Conservation (phyloP, 306 rosid genomes). For the Prunus kanzakura region DNA sequence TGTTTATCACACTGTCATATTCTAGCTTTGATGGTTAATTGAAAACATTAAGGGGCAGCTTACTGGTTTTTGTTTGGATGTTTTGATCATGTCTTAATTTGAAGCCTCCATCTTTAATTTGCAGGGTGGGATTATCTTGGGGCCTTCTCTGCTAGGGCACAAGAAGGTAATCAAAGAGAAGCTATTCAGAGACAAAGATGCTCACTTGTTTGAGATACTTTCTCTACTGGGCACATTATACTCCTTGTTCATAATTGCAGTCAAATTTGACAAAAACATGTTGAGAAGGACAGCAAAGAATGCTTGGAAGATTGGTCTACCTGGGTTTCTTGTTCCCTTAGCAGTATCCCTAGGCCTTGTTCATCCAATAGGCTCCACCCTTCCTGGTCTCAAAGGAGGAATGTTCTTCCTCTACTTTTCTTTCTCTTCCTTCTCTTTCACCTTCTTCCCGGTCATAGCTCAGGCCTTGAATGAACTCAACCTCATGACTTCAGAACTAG, state of each 20-base stretch:
- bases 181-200: neutral
- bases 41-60: no score
- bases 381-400: neutral
- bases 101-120: neutral
- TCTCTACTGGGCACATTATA: slow-evolving; percentile 12
- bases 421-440: neutral
- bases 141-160: slow-evolving; percentile 29
- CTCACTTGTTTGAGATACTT: neutral
- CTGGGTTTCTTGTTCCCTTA: neutral
- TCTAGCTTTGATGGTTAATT: no score
- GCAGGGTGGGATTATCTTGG: slow-evolving; percentile 35
- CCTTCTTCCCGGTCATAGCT: slow-evolving; percentile 24
- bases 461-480: slow-evolving; percentile 27
- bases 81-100: no score
- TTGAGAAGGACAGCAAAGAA: neutral
- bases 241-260: slow-evolving; percentile 19
- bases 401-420: neutral
- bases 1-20: no score
- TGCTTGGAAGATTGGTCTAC: slow-evolving; percentile 23
- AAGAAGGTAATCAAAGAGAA: neutral
- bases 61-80: no score
- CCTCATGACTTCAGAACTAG: slow-evolving; percentile 31
- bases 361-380: no score
- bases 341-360: neutral
- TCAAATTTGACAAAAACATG: slow-evolving; percentile 22